A percentile compares a stretch with the other conserved stretches of the same genome.
Evolutionary conservation across 2,329 filamentous ascomycete genomes (phyloP).

Genomic region (Fusarium sororula): DNA sequence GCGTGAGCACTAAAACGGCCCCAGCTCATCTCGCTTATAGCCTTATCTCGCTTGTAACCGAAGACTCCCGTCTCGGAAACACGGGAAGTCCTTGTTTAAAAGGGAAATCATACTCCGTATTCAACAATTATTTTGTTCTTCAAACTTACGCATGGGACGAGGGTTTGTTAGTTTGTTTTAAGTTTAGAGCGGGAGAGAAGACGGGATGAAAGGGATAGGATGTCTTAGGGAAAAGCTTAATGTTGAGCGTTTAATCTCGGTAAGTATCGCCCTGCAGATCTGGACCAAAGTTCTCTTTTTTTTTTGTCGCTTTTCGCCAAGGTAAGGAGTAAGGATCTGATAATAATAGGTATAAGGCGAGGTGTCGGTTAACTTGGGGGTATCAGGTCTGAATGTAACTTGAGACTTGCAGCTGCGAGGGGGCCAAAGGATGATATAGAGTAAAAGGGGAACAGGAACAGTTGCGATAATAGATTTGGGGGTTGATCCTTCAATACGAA

Average conservation of each 20-base stretch:
- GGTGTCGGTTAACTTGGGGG: neutral
- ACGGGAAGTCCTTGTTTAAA: neutral
- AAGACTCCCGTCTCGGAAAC: conserved; percentile 16
- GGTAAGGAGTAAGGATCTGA: neutral
- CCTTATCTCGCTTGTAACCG: conserved; percentile 32
- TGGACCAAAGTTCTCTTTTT: neutral
- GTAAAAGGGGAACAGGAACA: neutral
- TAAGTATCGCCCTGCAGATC: neutral
- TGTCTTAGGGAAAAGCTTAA: neutral
- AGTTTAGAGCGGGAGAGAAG: neutral
- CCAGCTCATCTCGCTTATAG: conserved; percentile 16
- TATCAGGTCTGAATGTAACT: neutral
- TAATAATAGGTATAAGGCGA: neutral
- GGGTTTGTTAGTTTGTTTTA: neutral
- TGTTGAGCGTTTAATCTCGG: neutral
- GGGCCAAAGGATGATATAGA: neutral
- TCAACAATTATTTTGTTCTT: neutral
- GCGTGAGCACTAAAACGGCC: conserved; percentile 10
- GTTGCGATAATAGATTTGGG: neutral
- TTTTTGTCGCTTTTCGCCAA: neutral
- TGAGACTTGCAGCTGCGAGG: neutral
- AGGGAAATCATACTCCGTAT: neutral
- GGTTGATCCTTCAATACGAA: neutral
- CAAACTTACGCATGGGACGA: no score
- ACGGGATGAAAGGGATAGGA: neutral